Evolutionary conservation across 352 stramenopile genomes (phyloP), one percentile per base, ranked within the genome.

Genomic region (Globisporangium ultimum): DNA sequence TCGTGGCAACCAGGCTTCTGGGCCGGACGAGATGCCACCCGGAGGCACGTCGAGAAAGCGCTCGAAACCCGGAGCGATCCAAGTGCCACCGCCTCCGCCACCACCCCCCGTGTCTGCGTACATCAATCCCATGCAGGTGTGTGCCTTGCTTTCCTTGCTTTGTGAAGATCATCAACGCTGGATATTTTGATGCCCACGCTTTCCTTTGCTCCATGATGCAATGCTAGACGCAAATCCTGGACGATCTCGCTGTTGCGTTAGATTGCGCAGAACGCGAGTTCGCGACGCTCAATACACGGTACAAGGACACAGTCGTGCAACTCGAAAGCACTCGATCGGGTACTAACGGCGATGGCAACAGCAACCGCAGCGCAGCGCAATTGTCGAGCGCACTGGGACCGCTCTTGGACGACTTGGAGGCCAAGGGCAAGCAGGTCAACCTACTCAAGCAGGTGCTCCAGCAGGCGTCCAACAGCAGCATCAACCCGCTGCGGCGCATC

Each of bases 341-440:
- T 18, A 46, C 46, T 53, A 42, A 53, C 63, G 12, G 52, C 41
- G 51, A 21, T 52, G 20, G 48, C 50, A 17, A 59, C 55, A 42
- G 51, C 17, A 34, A 43, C 28, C 52, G 34, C 41, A 60, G 64
- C 42, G 48, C 70, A 28, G 43, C 58, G 0, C 66, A 87, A n/a
- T 58, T 86, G 9, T 80, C 78, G 15, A 71, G 67, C 50, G 65
- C 61, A 14, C 61, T 91, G 4, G 69, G 67, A 2, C 59, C 72
- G 12, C 60, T 88, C 50, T 58, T 89, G 18, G 76, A 89, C 48
- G 78, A 88, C 48, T 59, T 89, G 13, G 77, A 88, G 59, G 64
- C 70, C 41, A 88, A 91, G 61, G 72, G 68, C n/a, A 84, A 82
- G 42, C 74, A 91, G 48, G 58, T 91, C 13, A 77, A 88, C 45